These are phyloP conservation scores for Curvularia sp. DNA, from an alignment of 2,329 filamentous ascomycete species.

Conservation along the genomic window DNA sequence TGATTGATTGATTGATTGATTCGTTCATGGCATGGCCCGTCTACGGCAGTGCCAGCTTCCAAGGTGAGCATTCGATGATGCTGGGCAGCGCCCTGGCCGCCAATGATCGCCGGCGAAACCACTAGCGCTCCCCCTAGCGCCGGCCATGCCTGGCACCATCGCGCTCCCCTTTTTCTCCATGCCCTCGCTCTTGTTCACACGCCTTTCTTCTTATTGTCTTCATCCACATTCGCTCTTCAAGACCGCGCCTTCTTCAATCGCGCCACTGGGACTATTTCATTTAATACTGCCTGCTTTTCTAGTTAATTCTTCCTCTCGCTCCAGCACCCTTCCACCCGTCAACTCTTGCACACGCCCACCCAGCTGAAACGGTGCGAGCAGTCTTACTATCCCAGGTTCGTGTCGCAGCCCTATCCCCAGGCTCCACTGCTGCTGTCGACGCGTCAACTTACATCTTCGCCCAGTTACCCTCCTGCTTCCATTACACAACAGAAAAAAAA, in stretches of 20 bases:
- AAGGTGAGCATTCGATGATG: constrained; percentile 16
- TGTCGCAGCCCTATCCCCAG: constrained; percentile 21
- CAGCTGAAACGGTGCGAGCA: constrained; percentile 35
- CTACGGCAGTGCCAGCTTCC: constrained; percentile 6
- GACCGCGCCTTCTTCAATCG: constrained; percentile 32
- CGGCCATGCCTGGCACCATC: constrained; percentile 23
- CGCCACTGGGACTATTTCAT: constrained; percentile 33
- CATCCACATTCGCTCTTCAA: constrained; percentile 34
- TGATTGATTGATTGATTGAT: neutral
- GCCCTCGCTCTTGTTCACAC: constrained; percentile 14
- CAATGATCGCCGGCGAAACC: constrained; percentile 26
- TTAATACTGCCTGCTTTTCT: constrained; percentile 42
- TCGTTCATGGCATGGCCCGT: neutral
- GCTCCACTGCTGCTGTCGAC: constrained; percentile 24
- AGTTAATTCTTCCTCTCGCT: constrained; percentile 52
- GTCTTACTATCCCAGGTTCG: constrained; percentile 49
- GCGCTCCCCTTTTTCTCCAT: constrained; percentile 32
- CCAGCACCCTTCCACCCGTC: constrained; percentile 42
- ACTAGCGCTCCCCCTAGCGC: constrained; percentile 22
- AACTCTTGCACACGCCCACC: constrained; percentile 31
- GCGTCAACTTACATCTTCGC: constrained; percentile 35
- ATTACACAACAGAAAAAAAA: constrained; percentile 22
- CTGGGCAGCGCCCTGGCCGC: constrained; percentile 22
- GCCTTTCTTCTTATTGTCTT: constrained; percentile 28
- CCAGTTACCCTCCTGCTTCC: constrained; percentile 35